Percentiles rank a stretch among this genome's conserved stretches.
phyloP scores from a whole-genome alignment of 331 rosid species.

The Quercus lobata region DNA sequence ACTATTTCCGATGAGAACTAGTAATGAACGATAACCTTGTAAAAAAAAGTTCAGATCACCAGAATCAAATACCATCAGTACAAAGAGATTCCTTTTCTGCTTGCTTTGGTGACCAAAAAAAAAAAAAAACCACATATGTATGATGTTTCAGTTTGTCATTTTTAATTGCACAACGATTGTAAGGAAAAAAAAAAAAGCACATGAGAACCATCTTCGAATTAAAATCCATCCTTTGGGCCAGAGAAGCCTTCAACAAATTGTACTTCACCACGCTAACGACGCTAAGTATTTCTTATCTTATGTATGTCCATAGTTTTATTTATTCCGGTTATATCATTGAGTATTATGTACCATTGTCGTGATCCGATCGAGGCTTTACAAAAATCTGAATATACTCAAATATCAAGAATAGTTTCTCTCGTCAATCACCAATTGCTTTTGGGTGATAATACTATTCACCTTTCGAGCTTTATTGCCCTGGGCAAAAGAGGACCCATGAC shows the following conservation, averaged over 20 bases:
- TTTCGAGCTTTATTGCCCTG: slow-evolving; percentile 49
- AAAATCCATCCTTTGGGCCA: slow-evolving; percentile 19
- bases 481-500: slow-evolving; percentile 40
- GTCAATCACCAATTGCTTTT: neutral
- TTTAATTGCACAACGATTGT: neutral
- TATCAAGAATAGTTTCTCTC: neutral
- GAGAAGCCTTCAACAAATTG: neutral
- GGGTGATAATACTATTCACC: slow-evolving; percentile 26
- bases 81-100: slow-evolving; percentile 13
- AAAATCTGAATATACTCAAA: slow-evolving; percentile 20
- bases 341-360: slow-evolving; percentile 38
- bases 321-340: slow-evolving; percentile 32
- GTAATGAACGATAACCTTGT: slow-evolving; percentile 16
- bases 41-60: slow-evolving; percentile 20
- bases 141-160: slow-evolving; percentile 26
- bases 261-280: slow-evolving; percentile 9
- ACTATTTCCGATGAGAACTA: neutral
- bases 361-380: slow-evolving; percentile 16
- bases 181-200: slow-evolving; percentile 12
- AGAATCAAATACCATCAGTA: slow-evolving; percentile 28
- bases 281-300: slow-evolving; percentile 36
- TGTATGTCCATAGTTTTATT: slow-evolving; percentile 24
- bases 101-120: slow-evolving; percentile 16
- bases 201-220: slow-evolving; percentile 16
- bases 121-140: too few relatives aligned